phyloP scores from a whole-genome alignment of 139 green algal species.

The Picochlorum costavermella region DNA sequence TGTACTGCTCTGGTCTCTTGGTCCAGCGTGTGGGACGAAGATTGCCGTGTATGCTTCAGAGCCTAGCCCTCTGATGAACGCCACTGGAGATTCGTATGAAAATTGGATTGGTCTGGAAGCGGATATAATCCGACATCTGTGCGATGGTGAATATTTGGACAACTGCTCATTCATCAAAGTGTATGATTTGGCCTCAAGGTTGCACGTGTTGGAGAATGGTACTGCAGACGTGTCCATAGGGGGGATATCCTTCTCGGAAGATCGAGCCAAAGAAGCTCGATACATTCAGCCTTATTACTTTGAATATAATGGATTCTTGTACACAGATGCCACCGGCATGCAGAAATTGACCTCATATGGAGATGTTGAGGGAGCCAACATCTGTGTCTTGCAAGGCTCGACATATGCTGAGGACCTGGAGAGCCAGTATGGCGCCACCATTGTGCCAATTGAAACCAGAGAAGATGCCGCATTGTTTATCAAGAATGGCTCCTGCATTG shows the following conservation, averaged over 20 bases:
- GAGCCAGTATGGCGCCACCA: neutral
- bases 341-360: neutral
- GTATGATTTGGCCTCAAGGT: neutral
- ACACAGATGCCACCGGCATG: neutral
- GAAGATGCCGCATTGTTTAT: neutral
- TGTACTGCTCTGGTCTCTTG: too few species aligned
- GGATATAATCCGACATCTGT: neutral
- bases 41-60: neutral
- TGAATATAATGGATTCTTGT: neutral
- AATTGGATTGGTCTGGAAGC: neutral
- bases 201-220: neutral
- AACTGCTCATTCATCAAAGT: neutral
- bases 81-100: neutral
- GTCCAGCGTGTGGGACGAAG: neutral
- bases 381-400: neutral
- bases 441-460: neutral
- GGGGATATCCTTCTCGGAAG: neutral
- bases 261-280: neutral
- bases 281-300: neutral
- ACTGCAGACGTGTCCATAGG: neutral
- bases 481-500: neutral
- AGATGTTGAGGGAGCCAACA: neutral
- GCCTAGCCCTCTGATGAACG: neutral
- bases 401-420: neutral
- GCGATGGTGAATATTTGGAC: neutral